Base-by-base conservation (phyloP, 2,329 filamentous ascomycete genomes). In the Arthrobotrys iridis region DNA sequence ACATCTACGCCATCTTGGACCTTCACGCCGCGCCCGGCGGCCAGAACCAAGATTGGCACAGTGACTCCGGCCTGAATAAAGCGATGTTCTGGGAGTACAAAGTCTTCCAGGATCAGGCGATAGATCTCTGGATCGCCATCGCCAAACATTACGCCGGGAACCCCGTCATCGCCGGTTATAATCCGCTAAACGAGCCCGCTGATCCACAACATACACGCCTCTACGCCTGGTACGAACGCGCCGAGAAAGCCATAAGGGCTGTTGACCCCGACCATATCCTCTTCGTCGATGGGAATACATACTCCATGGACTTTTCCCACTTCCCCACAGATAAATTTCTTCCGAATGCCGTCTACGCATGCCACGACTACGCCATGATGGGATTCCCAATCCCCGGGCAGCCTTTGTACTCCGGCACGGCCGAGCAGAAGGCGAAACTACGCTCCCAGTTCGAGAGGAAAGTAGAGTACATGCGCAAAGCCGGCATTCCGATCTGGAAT, bases 71-170 rank as follows among this genome's bases (percentile, higher is more conserved):
- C 0, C 83, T 83, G 4, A 82, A 81, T 59, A 82, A 84, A 68
- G 84, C 84, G 1, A 81, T 82, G 0, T 86, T 86, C 78, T 86
- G 85, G 85, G 84, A 86, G 35, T 82, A 84, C 78, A 85, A 84
- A 75, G 84, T 85, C 63, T 83, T 84, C 64, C 85, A 86, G 77
- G 85, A 86, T 72, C 82, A 84, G 4, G 84, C 83, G 1, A 78
- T 86, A 1, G 85, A 83, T 83, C 81, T 86, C 1, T 86, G 85
- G 85, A 81, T 83, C 66, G 80, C 84, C 75, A 82, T 86, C 48
- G 84, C 84, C 0, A 79, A 79, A 8, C 82, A 82, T 11, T 86
- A 86, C 71, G 83, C 80, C 46, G 79, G 78, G 28, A 85, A 86
- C 68, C 77, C 83, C 2, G 85, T 83, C 81, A 82, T 85, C n/a